Evolutionary conservation across 148 eudicot species (phyloP).

Genomic region (Persicaria maculosa): DNA sequence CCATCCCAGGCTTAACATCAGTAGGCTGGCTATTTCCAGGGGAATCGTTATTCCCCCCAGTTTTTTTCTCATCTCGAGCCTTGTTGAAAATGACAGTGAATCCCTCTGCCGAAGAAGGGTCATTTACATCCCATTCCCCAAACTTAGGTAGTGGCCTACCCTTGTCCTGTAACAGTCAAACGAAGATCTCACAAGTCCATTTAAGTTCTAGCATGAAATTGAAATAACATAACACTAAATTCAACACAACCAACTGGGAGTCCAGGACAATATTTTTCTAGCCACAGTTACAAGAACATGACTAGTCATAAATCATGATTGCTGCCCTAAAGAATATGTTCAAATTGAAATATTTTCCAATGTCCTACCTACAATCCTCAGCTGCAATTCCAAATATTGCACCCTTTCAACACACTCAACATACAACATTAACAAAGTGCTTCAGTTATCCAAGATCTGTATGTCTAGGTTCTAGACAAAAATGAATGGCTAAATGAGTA

Average conservation of each 20-base stretch:
- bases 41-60: constrained; percentile 72
- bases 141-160: constrained; percentile 81
- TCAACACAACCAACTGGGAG: not conserved
- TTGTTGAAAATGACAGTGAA: constrained; percentile 83
- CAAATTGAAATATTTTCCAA: not conserved
- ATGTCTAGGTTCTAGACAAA: not conserved
- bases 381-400: not conserved
- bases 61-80: constrained; percentile 87
- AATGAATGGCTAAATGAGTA: not conserved
- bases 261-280: too few relatives aligned
- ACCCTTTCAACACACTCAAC: not conserved
- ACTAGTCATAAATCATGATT: not conserved
- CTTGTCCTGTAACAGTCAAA: constrained; percentile 44
- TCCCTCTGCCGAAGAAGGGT: constrained; percentile 87
- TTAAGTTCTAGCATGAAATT: not conserved
- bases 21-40: constrained; percentile 41
- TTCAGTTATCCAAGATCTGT: not conserved
- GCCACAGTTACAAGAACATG: not conserved
- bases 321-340: not conserved
- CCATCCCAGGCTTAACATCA: constrained; percentile 39
- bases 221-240: not conserved
- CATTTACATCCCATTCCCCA: constrained; percentile 91
- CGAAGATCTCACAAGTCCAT: not conserved
- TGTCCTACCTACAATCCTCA: not conserved
- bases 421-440: not conserved